Evolutionary conservation across 768 basidiomycete species (phyloP), one percentile per base, ranked within the genome.

Genomic region (Hygrocybe coccinea): DNA sequence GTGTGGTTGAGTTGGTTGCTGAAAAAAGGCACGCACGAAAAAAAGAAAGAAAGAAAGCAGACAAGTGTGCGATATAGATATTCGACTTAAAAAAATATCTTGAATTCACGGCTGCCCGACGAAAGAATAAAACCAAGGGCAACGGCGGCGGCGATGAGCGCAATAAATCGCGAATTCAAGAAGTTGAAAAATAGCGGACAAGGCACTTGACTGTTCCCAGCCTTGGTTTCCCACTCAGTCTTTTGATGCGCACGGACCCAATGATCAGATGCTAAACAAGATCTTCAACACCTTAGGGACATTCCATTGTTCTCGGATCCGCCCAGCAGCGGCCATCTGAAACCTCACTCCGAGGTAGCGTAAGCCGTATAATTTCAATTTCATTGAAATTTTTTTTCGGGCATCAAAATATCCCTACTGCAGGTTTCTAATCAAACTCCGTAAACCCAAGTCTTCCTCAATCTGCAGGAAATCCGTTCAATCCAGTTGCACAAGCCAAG

Each of bases 361-460:
- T 38, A 38, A 9, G 37, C n/a, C 9, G 37, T 9, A n/a, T n/a
- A 38, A 9, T 38, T n/a, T n/a, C 37, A 9, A 38, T 38, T n/a
- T 9, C 37, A 38, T 9, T 38, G n/a, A 38, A 38, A 38, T n/a
- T 38, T 9, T 38, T 38, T 38, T n/a, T 38, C 37, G n/a, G 10
- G 10, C n/a, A n/a, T 38, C 37, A 9, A 38, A 9, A 9, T n/a
- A n/a, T 9, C 10, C 19, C 44, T 45, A 45, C 44, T 11, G 9
- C 19, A 45, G 54, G 46, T 69, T 69, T 34, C 68, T 67, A 33
- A 85, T 69, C 14, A 82, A 57, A 5, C 72, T 71, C 19, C 73
- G 72, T 50, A 86, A 49, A 11, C 84, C 83, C 37, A 85, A 59
- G 39, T 84, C 78, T 41, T 68, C 69, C 61, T 85, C 84, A 38